These are phyloP conservation scores for Stagonosporopsis tanaceti DNA, from an alignment of 2,329 filamentous ascomycete genomes.

Conservation along the genomic window DNA sequence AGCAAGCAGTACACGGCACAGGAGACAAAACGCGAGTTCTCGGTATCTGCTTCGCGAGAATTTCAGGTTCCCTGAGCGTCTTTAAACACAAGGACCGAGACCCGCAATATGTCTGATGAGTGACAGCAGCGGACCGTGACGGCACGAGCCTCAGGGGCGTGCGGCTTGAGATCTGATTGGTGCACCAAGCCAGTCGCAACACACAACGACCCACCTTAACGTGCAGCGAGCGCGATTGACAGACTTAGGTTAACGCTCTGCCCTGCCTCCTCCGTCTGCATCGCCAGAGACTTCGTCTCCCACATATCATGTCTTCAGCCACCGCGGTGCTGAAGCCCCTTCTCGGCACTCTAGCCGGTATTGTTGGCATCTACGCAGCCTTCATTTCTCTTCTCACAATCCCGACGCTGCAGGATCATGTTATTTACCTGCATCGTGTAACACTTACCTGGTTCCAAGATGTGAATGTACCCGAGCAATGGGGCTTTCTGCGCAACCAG, in stretches of 20 bases:
- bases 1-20: neutral
- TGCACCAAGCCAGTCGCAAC: conserved; percentile 15
- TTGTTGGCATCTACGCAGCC: conserved; percentile 48
- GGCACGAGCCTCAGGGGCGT: conserved; percentile 13
- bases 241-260: neutral
- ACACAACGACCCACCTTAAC: conserved; percentile 1
- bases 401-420: conserved; percentile 61
- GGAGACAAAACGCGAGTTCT: neutral
- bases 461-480: conserved; percentile 58
- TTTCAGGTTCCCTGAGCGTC: no score
- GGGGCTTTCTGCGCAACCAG: conserved; percentile 59
- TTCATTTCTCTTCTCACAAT: conserved; percentile 58
- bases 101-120: no score
- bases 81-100: neutral
- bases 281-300: neutral
- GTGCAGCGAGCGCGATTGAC: neutral
- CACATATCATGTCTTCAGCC: conserved; percentile 27
- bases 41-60: neutral
- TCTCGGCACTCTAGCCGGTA: conserved; percentile 28
- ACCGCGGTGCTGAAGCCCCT: conserved; percentile 32
- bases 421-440: conserved; percentile 64
- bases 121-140: neutral
- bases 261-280: neutral
- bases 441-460: conserved; percentile 64
- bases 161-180: conserved; percentile 16